Evolutionary conservation across 1,284 basidiomycete genomes (phyloP).

Genomic region (Rhodotorula sp.): DNA sequence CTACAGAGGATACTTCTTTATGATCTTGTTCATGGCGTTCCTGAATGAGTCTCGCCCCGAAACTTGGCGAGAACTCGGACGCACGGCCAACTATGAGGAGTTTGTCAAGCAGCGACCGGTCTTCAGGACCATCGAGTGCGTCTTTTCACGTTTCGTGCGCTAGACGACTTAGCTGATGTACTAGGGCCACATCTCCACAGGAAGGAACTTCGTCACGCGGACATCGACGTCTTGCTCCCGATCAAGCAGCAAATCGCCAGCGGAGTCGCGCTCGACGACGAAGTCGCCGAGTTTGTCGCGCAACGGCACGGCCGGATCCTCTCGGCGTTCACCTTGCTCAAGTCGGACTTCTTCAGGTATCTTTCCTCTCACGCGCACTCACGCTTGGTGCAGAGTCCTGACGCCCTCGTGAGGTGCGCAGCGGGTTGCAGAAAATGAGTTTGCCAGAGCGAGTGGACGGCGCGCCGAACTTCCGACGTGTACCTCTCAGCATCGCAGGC

Average conservation of each 20-base stretch:
- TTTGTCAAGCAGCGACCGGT: slow-evolving; percentile 82
- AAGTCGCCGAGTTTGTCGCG: slow-evolving; percentile 78
- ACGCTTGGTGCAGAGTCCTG: no score
- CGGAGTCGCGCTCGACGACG: slow-evolving; percentile 60
- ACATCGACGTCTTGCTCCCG: slow-evolving; percentile 77
- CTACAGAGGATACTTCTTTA: slow-evolving; percentile 53
- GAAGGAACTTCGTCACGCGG: slow-evolving; percentile 80
- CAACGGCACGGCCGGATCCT: slow-evolving; percentile 83
- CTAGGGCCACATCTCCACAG: neutral
- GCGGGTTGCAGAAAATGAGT: slow-evolving; percentile 81
- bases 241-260: slow-evolving; percentile 61
- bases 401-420: neutral
- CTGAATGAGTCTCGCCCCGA: slow-evolving; percentile 81
- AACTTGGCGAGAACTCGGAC: slow-evolving; percentile 35
- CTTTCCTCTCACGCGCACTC: no score
- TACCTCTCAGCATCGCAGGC: slow-evolving; percentile 59
- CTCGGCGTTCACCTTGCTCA: slow-evolving; percentile 90
- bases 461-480: slow-evolving; percentile 83
- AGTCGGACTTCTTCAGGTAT: slow-evolving; percentile 58
- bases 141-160: neutral
- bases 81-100: slow-evolving; percentile 34
- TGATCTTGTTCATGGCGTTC: slow-evolving; percentile 93
- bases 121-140: slow-evolving; percentile 81
- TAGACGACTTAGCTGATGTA: neutral
- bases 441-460: slow-evolving; percentile 92